Percentiles rank a stretch among this genome's conserved stretches.
Conservation (phyloP, 2,329 filamentous ascomycete genomes). For the Rhinocladiella similis region DNA sequence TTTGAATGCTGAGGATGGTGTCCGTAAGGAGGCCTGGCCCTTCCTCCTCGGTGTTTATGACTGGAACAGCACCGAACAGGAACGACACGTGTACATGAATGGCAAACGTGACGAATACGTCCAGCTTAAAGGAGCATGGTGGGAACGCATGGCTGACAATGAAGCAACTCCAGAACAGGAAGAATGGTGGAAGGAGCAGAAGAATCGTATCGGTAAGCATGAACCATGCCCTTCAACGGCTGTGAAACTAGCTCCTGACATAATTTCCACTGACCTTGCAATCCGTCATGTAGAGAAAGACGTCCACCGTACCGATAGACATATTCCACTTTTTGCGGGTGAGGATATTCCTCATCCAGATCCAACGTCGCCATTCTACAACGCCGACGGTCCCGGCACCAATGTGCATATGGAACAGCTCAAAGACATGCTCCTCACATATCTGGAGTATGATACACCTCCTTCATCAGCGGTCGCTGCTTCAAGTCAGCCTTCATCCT, state of each 20-base stretch:
- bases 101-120: constrained; percentile 92
- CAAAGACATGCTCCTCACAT: constrained; percentile 98
- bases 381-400: constrained; percentile 81
- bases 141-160: constrained; percentile 86
- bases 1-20: constrained; percentile 82
- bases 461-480: constrained; percentile 13
- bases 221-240: constrained; percentile 2
- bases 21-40: constrained; percentile 94
- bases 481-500: neutral
- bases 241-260: constrained; percentile 35
- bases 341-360: constrained; percentile 97
- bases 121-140: constrained; percentile 90
- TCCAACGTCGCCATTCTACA: constrained; percentile 90
- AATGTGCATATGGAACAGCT: constrained; percentile 98
- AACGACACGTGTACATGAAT: constrained; percentile 78
- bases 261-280: constrained; percentile 49
- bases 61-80: constrained; percentile 87
- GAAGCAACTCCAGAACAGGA: constrained; percentile 76
- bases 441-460: constrained; percentile 85
- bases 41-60: constrained; percentile 89
- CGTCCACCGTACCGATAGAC: constrained; percentile 93
- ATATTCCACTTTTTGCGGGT: constrained; percentile 90
- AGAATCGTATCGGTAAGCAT: constrained; percentile 80
- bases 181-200: constrained; percentile 97
- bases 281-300: constrained; percentile 79